Conservation (phyloP, 2,329 filamentous ascomycete species). For the Coniochaeta sp. region DNA sequence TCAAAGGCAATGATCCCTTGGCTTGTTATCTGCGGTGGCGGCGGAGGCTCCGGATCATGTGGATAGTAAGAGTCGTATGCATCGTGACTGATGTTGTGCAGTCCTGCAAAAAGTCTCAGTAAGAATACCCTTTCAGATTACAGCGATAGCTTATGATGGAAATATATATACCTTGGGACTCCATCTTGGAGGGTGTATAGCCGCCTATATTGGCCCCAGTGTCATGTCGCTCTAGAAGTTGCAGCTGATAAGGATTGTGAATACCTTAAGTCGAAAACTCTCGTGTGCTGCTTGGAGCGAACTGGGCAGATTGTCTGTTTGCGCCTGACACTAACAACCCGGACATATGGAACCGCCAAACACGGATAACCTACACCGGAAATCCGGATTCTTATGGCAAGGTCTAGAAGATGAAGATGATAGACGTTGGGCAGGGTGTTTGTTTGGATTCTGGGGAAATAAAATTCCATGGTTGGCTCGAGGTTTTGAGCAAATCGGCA, state of each 20-base stretch:
- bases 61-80: neutral
- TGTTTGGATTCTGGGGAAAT: neutral
- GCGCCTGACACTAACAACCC: neutral
- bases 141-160: neutral
- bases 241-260: neutral
- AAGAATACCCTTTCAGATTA: neutral
- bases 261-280: neutral
- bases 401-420: neutral
- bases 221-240: neutral
- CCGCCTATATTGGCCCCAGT: neutral
- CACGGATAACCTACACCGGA: neutral
- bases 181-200: neutral
- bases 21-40: slow-evolving; percentile 31
- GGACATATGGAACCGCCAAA: neutral
- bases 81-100: neutral
- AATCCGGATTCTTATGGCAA: neutral
- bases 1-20: slow-evolving; percentile 48
- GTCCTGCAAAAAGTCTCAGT: neutral
- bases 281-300: neutral
- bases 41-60: slow-evolving; percentile 11
- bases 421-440: neutral
- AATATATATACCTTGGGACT: neutral
- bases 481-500: slow-evolving; percentile 5
- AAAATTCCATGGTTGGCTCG: neutral
- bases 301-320: too few relatives aligned